Conservation (phyloP, 176 grass and related monocot genomes). For the Carex kokanica region DNA sequence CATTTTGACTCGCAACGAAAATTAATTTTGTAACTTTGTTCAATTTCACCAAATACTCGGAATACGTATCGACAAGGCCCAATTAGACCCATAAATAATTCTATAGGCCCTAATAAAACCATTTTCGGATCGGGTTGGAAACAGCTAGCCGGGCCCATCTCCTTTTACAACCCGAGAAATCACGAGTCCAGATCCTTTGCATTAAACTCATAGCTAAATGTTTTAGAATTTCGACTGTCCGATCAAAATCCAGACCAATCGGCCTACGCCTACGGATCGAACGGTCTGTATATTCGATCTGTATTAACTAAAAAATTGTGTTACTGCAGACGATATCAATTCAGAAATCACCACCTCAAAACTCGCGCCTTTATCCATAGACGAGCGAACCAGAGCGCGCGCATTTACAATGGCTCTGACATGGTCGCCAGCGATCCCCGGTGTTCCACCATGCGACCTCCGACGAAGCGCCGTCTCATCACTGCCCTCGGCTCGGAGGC, state of each 20-base stretch:
- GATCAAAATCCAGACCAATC: no score
- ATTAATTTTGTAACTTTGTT: neutral
- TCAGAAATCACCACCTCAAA: neutral
- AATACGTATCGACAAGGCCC: neutral
- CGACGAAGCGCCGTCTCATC: neutral
- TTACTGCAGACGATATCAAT: no score
- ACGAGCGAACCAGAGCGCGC: constrained; percentile 10
- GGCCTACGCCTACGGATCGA: no score
- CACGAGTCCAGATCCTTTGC: no score
- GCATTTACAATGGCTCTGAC: constrained; percentile 16
- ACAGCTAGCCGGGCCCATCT: neutral
- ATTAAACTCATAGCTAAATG: no score
- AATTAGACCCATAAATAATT: neutral
- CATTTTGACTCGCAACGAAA: neutral
- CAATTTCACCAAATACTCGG: neutral
- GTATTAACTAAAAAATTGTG: no score
- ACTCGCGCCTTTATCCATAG: constrained; percentile 1
- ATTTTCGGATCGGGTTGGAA: neutral
- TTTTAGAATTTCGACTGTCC: no score
- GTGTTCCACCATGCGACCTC: neutral
- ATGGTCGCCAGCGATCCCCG: constrained; percentile 15
- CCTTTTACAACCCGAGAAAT: neutral
- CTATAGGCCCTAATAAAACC: neutral
- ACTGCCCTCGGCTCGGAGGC: neutral
- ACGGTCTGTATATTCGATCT: no score